A percentile compares a stretch with the other conserved stretches of the same genome.
Evolutionary conservation across 2,329 filamentous ascomycete genomes (phyloP).

Genomic region (Bipolaris cookei): DNA sequence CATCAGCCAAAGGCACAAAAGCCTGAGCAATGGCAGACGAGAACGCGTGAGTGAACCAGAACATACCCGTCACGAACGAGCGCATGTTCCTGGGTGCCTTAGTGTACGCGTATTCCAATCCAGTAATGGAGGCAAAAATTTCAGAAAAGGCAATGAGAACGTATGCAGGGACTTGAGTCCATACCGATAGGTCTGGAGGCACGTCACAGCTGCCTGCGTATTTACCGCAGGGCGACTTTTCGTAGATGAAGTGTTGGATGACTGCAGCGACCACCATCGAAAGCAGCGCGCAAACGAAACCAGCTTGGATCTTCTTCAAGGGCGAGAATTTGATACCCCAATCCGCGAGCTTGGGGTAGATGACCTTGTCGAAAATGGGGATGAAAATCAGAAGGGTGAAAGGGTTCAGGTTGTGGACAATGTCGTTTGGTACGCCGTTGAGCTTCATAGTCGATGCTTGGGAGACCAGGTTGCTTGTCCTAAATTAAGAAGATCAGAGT

Average conservation of each 20-base stretch:
- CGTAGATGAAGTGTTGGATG: constrained; percentile 63
- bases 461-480: constrained; percentile 64
- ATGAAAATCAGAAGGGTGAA: constrained; percentile 77
- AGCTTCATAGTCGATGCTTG: constrained; percentile 60
- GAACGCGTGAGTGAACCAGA: constrained; percentile 44
- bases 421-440: constrained; percentile 74
- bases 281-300: constrained; percentile 70
- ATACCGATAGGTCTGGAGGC: constrained; percentile 56
- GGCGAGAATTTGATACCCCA: constrained; percentile 70
- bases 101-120: constrained; percentile 73
- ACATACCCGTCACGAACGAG: constrained; percentile 40
- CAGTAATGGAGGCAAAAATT: constrained; percentile 69
- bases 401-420: constrained; percentile 77
- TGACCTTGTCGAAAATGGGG: constrained; percentile 64
- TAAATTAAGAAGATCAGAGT: constrained; percentile 28
- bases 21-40: constrained; percentile 31
- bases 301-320: constrained; percentile 74
- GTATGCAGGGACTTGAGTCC: constrained; percentile 58
- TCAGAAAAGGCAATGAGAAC: constrained; percentile 63
- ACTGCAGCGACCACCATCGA: constrained; percentile 64
- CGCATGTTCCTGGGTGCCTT: constrained; percentile 71
- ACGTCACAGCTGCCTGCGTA: constrained; percentile 44
- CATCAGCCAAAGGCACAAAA: constrained; percentile 28
- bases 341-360: constrained; percentile 72
- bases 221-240: constrained; percentile 53